Conservation (phyloP, 1,139 yeast species). For the Arxiozyma slooffiae region DNA sequence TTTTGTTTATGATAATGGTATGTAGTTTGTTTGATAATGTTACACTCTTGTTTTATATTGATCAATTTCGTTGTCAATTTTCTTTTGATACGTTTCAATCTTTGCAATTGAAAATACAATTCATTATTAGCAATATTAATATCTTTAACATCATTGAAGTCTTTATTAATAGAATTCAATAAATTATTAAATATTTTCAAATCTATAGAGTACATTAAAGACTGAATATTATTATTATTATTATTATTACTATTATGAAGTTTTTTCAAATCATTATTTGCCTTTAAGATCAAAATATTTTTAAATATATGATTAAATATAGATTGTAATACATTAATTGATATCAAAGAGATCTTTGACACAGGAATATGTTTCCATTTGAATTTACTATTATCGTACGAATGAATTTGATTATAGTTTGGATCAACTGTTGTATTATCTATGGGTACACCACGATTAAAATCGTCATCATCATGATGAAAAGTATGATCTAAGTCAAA, state of each 20-base stretch:
- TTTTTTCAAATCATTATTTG: constrained; percentile 13
- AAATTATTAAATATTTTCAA: constrained; percentile 19
- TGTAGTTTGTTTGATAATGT: not conserved
- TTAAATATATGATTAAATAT: constrained; percentile 13
- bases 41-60: constrained; percentile 10
- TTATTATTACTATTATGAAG: not conserved
- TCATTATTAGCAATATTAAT: constrained; percentile 28
- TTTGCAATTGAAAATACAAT: constrained; percentile 19
- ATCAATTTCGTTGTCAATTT: constrained; percentile 17
- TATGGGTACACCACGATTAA: not conserved
- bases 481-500: not conserved
- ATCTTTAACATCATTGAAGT: constrained; percentile 25
- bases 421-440: not conserved
- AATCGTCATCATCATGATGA: not conserved
- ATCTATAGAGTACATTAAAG: constrained; percentile 23
- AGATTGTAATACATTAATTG: constrained; percentile 17
- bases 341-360: constrained; percentile 16
- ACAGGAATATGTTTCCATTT: constrained; percentile 12
- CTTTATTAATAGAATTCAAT: constrained; percentile 14
- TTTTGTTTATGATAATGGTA: not conserved
- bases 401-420: not conserved
- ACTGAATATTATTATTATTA: constrained; percentile 3
- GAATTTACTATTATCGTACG: not conserved
- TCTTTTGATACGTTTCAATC: constrained; percentile 11
- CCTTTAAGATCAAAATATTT: constrained; percentile 16